Percentiles rank a stretch among this genome's conserved stretches.
Evolutionary conservation across 179 eudicot genomes (phyloP).

Genomic region (Spergularia azorica): DNA sequence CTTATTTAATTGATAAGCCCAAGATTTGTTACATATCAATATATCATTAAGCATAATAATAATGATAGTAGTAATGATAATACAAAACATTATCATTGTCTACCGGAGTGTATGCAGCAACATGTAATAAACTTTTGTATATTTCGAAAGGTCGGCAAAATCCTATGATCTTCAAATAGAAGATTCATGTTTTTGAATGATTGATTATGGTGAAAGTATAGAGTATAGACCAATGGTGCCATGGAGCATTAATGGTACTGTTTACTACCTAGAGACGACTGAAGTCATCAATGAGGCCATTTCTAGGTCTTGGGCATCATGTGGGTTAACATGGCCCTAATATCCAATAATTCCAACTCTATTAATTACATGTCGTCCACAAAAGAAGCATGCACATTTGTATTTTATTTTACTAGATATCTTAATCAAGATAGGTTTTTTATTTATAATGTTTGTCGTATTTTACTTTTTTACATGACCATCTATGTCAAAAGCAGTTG

Average conservation of each 20-base stretch:
- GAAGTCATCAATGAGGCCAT: slow-evolving; percentile 3
- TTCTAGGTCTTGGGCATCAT: slow-evolving; percentile 11
- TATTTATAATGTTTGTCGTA: not conserved
- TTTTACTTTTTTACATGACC: not conserved
- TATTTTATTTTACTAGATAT: too few relatives aligned
- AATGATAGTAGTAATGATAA: too few relatives aligned
- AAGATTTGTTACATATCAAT: too few relatives aligned
- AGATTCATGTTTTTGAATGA: not conserved
- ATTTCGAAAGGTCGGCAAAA: not conserved
- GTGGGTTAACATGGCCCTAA: slow-evolving; percentile 31
- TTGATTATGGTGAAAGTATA: not conserved
- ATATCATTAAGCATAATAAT: too few relatives aligned
- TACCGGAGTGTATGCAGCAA: too few relatives aligned
- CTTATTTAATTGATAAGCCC: too few relatives aligned
- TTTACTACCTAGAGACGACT: not conserved
- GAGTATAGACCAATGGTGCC: too few relatives aligned
- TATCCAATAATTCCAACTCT: slow-evolving; percentile 20
- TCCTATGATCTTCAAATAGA: not conserved
- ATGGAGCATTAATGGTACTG: not conserved
- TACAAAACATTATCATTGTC: too few relatives aligned
- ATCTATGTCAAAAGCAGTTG: slow-evolving; percentile 29
- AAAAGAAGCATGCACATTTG: not conserved
- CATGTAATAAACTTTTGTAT: not conserved
- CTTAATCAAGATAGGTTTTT: not conserved
- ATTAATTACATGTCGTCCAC: slow-evolving; percentile 7